A percentile compares a stretch with the other conserved stretches of the same genome.
Conservation (phyloP, 768 basidiomycete genomes). For the Auricularia sp. region DNA sequence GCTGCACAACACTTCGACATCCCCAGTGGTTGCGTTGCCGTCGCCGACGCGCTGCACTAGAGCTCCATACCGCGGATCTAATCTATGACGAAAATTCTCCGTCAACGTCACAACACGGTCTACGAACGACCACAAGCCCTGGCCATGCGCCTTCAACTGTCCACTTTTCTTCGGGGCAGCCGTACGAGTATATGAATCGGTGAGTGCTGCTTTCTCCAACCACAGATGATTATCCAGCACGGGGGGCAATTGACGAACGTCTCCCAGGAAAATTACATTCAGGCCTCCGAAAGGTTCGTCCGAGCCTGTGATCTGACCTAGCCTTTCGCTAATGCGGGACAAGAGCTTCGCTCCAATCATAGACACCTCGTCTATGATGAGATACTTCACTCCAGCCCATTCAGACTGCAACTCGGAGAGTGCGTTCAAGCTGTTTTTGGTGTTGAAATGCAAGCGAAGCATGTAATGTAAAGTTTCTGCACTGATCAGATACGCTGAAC, state of each 20-base stretch:
- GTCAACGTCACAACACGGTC: not conserved
- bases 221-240: not conserved
- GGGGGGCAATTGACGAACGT: not conserved
- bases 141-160: not conserved
- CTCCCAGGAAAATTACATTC: not conserved
- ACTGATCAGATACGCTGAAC: no score
- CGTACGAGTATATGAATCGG: no score
- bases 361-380: no score
- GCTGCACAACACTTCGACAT: not conserved
- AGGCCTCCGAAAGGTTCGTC: not conserved
- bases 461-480: no score
- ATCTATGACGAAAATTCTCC: not conserved
- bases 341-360: no score
- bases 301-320: not conserved
- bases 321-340: not conserved
- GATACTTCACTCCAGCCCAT: no score
- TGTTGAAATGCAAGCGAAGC: no score
- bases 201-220: not conserved
- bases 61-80: not conserved
- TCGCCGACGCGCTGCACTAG: not conserved
- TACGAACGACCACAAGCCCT: not conserved
- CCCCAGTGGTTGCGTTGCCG: not conserved
- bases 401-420: no score
- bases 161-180: no score
- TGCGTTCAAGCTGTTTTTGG: no score